Conservation (phyloP, 495 filamentous ascomycete species). For the Penicillium silybi region DNA sequence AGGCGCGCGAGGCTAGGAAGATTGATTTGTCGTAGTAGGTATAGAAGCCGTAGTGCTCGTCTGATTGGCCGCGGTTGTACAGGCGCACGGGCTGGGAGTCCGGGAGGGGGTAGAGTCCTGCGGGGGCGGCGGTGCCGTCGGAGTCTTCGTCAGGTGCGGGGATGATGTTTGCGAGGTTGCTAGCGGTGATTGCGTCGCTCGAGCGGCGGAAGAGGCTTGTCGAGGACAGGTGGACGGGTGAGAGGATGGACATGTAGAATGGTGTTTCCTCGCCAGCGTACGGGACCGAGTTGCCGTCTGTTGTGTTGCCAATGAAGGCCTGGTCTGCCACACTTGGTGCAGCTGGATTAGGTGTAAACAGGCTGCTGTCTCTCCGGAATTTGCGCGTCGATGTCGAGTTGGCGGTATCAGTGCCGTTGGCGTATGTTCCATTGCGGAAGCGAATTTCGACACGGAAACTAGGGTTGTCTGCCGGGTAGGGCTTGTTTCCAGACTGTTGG, state of each 20-base stretch:
- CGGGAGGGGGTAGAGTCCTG: constrained; percentile 62
- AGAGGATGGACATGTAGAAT: constrained; percentile 47
- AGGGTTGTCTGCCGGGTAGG: constrained; percentile 61
- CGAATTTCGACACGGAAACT: constrained; percentile 77
- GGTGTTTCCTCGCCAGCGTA: constrained; percentile 51
- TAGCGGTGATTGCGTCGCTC: constrained; percentile 19
- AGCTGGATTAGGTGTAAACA: constrained; percentile 55
- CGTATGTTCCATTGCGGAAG: constrained; percentile 66
- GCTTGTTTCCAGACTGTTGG: constrained; percentile 55
- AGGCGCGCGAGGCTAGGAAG: constrained; percentile 59
- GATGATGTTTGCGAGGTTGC: constrained; percentile 50
- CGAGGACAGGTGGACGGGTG: constrained; percentile 25
- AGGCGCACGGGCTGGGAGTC: constrained; percentile 76
- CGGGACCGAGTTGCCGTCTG: constrained; percentile 62
- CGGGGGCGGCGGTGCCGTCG: constrained; percentile 68
- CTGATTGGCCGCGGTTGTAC: constrained; percentile 72
- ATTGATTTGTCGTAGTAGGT: constrained; percentile 87
- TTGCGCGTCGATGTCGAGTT: constrained; percentile 18
- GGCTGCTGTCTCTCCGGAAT: constrained; percentile 9
- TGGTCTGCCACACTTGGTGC: constrained; percentile 67
- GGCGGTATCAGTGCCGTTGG: constrained; percentile 30
- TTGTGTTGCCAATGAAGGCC: constrained; percentile 76
- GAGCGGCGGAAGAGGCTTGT: constrained; percentile 23
- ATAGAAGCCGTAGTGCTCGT: constrained; percentile 93
- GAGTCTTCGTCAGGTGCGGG: constrained; percentile 56